A percentile compares a stretch with the other conserved stretches of the same genome.
These are phyloP conservation scores for Volvox carteri DNA, from an alignment of 163 green algal species.

Conservation along the genomic window DNA sequence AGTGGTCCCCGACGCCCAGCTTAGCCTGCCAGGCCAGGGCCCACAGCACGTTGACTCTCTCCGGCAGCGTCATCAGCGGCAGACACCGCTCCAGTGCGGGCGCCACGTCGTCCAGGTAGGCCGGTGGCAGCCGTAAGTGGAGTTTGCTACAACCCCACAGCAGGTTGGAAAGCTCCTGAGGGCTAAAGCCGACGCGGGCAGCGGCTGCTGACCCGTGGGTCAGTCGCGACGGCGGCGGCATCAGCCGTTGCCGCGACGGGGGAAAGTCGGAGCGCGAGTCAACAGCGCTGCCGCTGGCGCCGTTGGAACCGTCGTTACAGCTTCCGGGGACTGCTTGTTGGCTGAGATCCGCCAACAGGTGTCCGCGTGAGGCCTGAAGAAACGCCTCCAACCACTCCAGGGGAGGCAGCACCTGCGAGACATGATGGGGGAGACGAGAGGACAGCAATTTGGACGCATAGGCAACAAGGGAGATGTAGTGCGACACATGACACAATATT, in stretches of 20 bases:
- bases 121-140: conserved; percentile 17
- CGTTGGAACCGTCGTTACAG: not conserved
- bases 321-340: not conserved
- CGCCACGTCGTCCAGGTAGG: conserved; percentile 36
- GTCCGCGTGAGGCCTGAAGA: not conserved
- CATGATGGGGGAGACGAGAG: not conserved
- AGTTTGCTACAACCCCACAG: conserved; percentile 53
- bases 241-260: not conserved
- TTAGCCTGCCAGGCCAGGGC: conserved; percentile 53
- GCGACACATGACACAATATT: too few relatives aligned
- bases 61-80: conserved; percentile 23
- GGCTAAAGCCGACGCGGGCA: conserved; percentile 26
- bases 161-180: conserved; percentile 44
- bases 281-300: not conserved
- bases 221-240: not conserved
- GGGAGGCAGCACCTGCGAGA: conserved; percentile 3
- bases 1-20: conserved; percentile 1
- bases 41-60: conserved; percentile 51
- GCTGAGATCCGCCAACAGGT: not conserved
- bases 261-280: too few relatives aligned
- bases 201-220: not conserved
- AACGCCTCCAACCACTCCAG: conserved; percentile 21
- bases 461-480: too few relatives aligned
- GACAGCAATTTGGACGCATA: too few relatives aligned
- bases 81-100: conserved; percentile 40